These are phyloP conservation scores for Scheffersomyces amazonensis DNA, from an alignment of 805 yeast genomes.

Conservation along the genomic window DNA sequence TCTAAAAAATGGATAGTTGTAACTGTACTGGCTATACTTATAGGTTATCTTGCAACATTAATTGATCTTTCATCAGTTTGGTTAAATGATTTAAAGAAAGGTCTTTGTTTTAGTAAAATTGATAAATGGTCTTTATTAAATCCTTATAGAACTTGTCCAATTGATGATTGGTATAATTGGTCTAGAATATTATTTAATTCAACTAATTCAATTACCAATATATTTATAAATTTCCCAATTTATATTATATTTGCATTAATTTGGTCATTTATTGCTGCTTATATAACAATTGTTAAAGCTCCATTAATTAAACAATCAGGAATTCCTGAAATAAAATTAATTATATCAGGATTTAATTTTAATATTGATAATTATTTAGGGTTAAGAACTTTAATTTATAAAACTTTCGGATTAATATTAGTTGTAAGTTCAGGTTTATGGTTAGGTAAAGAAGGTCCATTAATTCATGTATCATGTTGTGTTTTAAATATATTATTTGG, in stretches of 20 bases:
- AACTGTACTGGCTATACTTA: constrained; percentile 39
- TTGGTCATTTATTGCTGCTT: constrained; percentile 25
- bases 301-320: constrained; percentile 50
- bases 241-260: constrained; percentile 25
- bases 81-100: constrained; percentile 52
- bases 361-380: constrained; percentile 47
- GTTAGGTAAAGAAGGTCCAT: constrained; percentile 86
- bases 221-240: constrained; percentile 33
- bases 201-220: constrained; percentile 12
- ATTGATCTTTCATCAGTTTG: constrained; percentile 49
- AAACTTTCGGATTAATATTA: constrained; percentile 56
- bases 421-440: constrained; percentile 76
- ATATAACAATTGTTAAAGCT: constrained; percentile 22
- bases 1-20: constrained; percentile 48
- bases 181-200: constrained; percentile 23
- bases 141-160: constrained; percentile 44
- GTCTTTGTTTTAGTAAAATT: constrained; percentile 42
- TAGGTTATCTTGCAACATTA: constrained; percentile 48
- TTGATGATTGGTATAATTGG: constrained; percentile 39
- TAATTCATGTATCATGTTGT: constrained; percentile 75
- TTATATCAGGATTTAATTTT: constrained; percentile 63
- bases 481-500: constrained; percentile 32
- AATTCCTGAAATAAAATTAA: constrained; percentile 68
- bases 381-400: constrained; percentile 48
- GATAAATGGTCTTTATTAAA: constrained; percentile 39